Percentiles rank a stretch among this genome's conserved stretches.
phyloP scores from a whole-genome alignment of 345 rosid species.

The Heritiera fomes region DNA sequence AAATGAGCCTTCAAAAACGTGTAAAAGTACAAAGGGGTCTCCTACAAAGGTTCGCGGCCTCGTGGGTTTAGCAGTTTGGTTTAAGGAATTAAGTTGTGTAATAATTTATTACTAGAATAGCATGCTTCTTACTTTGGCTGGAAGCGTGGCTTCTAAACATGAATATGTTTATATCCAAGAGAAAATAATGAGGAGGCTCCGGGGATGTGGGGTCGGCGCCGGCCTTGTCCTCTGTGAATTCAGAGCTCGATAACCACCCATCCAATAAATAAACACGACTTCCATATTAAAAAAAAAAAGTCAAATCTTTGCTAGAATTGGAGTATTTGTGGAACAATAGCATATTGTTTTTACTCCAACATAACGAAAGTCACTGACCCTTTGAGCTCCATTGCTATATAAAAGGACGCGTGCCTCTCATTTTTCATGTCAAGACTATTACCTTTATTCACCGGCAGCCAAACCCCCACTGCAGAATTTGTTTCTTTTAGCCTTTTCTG shows the following conservation, averaged over 20 bases:
- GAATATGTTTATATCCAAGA: neutral
- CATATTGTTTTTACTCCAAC: too few relatives aligned
- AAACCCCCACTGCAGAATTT: neutral
- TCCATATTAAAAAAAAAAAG: neutral
- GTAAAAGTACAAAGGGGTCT: too few relatives aligned
- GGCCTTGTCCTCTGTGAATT: slow-evolving; percentile 46
- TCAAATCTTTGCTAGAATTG: slow-evolving; percentile 7
- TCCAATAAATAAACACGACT: neutral
- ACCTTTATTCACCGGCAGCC: neutral
- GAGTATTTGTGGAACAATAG: neutral
- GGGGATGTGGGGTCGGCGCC: slow-evolving; percentile 62
- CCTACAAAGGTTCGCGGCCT: too few relatives aligned
- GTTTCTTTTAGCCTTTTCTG: neutral
- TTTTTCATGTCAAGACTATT: neutral
- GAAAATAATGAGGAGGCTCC: slow-evolving; percentile 4
- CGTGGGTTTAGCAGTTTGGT: neutral
- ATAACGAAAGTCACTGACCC: neutral
- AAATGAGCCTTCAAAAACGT: too few relatives aligned
- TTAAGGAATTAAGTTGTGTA: neutral
- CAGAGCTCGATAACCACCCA: slow-evolving; percentile 25
- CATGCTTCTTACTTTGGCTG: slow-evolving; percentile 7
- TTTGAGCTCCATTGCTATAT: neutral
- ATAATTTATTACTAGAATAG: neutral
- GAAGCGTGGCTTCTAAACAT: neutral
- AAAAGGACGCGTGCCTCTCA: neutral